Conservation (phyloP, 768 basidiomycete species). For the Saitozyma sp. region DNA sequence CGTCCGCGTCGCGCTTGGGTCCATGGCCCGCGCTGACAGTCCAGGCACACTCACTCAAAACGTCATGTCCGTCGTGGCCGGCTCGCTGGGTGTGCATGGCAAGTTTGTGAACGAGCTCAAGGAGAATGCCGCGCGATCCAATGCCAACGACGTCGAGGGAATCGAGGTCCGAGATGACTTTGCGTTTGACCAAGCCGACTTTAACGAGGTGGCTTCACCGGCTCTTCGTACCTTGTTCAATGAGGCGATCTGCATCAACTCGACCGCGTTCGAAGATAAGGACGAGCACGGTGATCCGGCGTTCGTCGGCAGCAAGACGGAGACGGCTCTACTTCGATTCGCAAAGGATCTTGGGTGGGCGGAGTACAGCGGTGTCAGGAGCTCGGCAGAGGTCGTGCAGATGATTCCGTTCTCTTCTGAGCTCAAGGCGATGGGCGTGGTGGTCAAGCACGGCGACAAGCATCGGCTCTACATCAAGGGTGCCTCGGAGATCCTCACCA, state of each 20-base stretch:
- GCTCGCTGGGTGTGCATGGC: conserved; percentile 87
- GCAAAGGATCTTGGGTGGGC: conserved; percentile 78
- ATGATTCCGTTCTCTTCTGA: conserved; percentile 93
- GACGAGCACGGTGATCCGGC: conserved; percentile 63
- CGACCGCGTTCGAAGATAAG: conserved; percentile 80
- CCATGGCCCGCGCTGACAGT: conserved; percentile 55
- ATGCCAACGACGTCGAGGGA: conserved; percentile 62
- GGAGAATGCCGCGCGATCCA: conserved; percentile 69
- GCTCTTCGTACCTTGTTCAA: conserved; percentile 71
- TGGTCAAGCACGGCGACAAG: conserved; percentile 62
- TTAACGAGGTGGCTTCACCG: conserved; percentile 66
- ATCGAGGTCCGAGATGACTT: conserved; percentile 62
- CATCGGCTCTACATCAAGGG: conserved; percentile 85
- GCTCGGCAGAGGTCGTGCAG: conserved; percentile 66
- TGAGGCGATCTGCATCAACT: conserved; percentile 83
- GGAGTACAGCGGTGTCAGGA: conserved; percentile 68
- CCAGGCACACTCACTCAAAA: conserved; percentile 93
- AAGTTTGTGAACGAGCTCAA: conserved; percentile 83
- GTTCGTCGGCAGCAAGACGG: conserved; percentile 93
- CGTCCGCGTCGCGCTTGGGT: background rate
- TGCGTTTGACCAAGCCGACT: conserved; percentile 73
- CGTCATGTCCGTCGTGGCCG: conserved; percentile 92
- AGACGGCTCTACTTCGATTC: conserved; percentile 84
- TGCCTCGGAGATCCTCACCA: conserved; percentile 87
- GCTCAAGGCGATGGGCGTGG: conserved; percentile 91